These are phyloP conservation scores for Epichloe festucae DNA, from an alignment of 2,329 filamentous ascomycete species.

Conservation along the genomic window DNA sequence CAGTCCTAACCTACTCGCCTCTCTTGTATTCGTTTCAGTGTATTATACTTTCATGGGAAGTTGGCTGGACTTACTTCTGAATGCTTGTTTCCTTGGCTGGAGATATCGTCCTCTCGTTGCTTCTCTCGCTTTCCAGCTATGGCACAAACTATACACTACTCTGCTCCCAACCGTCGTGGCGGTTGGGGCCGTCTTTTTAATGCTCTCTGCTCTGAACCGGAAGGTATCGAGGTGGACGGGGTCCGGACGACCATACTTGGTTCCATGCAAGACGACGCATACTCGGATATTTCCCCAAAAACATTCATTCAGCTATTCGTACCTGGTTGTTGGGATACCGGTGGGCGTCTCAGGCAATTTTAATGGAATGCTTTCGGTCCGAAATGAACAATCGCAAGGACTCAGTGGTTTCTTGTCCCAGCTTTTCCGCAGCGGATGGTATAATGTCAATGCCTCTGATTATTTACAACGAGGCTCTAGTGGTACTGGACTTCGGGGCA, in stretches of 20 bases:
- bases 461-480: conserved; percentile 44
- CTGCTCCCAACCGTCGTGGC: neutral
- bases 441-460: conserved; percentile 44
- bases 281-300: conserved; percentile 52
- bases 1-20: neutral
- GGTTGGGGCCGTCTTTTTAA: neutral
- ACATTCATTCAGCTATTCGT: conserved; percentile 58
- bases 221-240: conserved; percentile 3
- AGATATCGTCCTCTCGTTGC: neutral
- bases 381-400: conserved; percentile 8
- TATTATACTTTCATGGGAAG: conserved; percentile 12
- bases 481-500: conserved; percentile 44
- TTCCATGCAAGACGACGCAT: conserved; percentile 55
- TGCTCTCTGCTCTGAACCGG: neutral
- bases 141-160: neutral
- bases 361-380: conserved; percentile 43
- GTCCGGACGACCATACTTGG: conserved; percentile 34
- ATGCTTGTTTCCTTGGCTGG: conserved; percentile 1
- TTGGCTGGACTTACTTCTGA: conserved; percentile 11
- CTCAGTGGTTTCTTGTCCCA: conserved; percentile 1
- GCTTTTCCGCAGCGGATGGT: conserved; percentile 30
- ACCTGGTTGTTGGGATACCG: conserved; percentile 56
- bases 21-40: conserved; percentile 3
- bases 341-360: conserved; percentile 45
- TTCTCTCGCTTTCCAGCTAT: neutral